phyloP scores from a whole-genome alignment of 2,329 filamentous ascomycete species.

The Scleromitrula shiraiana region DNA sequence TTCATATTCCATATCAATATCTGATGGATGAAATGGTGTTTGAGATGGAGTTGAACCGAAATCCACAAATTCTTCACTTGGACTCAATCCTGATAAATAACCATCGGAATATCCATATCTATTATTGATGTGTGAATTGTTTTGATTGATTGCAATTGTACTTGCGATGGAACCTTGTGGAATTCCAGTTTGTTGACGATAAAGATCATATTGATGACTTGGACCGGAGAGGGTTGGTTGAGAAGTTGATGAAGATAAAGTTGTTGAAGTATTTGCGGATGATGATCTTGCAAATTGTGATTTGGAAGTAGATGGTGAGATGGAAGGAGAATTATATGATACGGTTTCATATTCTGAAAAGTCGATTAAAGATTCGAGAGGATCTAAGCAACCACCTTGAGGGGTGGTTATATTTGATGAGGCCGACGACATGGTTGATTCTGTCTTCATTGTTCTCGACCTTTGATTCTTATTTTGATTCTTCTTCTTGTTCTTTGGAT shows the following conservation, averaged over 20 bases:
- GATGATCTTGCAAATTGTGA: constrained; percentile 42
- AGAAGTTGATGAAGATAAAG: constrained; percentile 37
- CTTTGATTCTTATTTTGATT: not conserved
- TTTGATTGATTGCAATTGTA: constrained; percentile 69
- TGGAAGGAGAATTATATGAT: constrained; percentile 51
- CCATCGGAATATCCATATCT: constrained; percentile 38
- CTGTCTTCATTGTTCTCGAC: not conserved
- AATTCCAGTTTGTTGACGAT: constrained; percentile 91
- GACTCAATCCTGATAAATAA: constrained; percentile 44
- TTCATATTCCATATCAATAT: constrained; percentile 65
- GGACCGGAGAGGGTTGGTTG: constrained; percentile 64
- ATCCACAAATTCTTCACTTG: constrained; percentile 61
- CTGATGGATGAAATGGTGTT: constrained; percentile 50
- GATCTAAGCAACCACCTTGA: constrained; percentile 26
- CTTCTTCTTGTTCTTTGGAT: not conserved
- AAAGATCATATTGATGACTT: constrained; percentile 90
- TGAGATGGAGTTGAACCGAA: constrained; percentile 60
- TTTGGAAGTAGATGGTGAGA: constrained; percentile 50
- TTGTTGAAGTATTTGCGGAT: constrained; percentile 43
- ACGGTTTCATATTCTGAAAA: constrained; percentile 55
- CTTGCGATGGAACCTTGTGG: constrained; percentile 75
- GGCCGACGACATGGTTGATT: not conserved
- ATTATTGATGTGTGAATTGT: constrained; percentile 41
- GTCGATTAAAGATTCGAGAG: constrained; percentile 50
- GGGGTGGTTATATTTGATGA: constrained; percentile 8